phyloP scores from a whole-genome alignment of 2,329 filamentous ascomycete genomes.

The Apiospora hydei region DNA sequence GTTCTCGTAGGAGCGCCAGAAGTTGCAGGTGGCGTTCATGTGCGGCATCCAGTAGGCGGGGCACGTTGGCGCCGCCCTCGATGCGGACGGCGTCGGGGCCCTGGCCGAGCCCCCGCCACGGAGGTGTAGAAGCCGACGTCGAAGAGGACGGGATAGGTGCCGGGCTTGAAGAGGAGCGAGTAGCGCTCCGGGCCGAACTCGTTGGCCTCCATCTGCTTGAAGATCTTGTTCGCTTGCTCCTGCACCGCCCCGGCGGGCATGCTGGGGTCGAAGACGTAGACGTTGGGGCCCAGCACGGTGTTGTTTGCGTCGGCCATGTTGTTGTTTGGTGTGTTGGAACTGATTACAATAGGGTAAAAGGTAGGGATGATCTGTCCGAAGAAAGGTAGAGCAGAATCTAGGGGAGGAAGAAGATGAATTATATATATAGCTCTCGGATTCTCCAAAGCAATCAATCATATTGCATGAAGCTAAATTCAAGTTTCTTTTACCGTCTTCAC shows the following conservation, averaged over 20 bases:
- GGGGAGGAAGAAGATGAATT: neutral
- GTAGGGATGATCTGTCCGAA: neutral
- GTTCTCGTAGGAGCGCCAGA: constrained; percentile 44
- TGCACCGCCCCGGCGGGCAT: constrained; percentile 42
- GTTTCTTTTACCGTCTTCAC: neutral
- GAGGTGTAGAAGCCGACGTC: constrained; percentile 45
- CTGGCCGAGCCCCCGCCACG: constrained; percentile 41
- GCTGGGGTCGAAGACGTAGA: constrained; percentile 41
- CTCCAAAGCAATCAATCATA: too few species aligned
- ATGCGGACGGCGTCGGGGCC: constrained; percentile 42
- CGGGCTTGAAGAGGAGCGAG: constrained; percentile 43
- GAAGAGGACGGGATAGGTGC: constrained; percentile 42
- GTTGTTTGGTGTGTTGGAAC: neutral
- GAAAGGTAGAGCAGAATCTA: neutral
- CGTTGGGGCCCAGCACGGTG: constrained; percentile 43
- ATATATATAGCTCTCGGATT: neutral
- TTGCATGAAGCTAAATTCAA: constrained; percentile 17
- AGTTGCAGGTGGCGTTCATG: constrained; percentile 45
- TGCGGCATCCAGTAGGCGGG: constrained; percentile 46
- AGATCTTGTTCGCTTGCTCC: constrained; percentile 38
- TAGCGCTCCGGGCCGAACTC: constrained; percentile 43
- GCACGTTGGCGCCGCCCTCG: constrained; percentile 43
- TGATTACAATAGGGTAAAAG: neutral
- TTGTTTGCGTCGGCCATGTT: constrained; percentile 33
- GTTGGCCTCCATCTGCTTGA: constrained; percentile 44